Percentiles rank a stretch among this genome's conserved stretches.
phyloP scores from a whole-genome alignment of 805 yeast species.

The Metschnikowia cerradonensis region DNA sequence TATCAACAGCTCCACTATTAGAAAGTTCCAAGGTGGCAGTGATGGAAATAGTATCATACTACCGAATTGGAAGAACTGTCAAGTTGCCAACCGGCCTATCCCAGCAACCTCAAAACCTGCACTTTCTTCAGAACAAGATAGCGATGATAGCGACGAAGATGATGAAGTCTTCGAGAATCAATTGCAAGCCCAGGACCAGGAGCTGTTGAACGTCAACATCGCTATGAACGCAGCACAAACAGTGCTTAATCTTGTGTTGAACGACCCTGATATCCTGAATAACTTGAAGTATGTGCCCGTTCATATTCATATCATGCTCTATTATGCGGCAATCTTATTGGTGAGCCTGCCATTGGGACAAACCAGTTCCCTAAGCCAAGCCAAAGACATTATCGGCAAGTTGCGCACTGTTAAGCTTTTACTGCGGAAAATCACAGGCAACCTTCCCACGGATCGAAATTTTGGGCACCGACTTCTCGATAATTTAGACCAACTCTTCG shows the following conservation, averaged over 20 bases:
- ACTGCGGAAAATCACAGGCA: slow-evolving; percentile 38
- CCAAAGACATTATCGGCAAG: slow-evolving; percentile 29
- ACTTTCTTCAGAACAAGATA: slow-evolving; percentile 7
- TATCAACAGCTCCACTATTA: slow-evolving; percentile 51
- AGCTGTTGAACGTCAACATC: slow-evolving; percentile 40
- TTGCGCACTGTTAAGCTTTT: slow-evolving; percentile 42
- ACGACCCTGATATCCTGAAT: slow-evolving; percentile 53
- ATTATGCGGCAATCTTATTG: slow-evolving; percentile 58
- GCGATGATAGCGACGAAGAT: slow-evolving; percentile 17
- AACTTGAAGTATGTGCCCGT: slow-evolving; percentile 63
- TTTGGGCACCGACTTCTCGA: slow-evolving; percentile 45
- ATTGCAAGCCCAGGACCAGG: slow-evolving; percentile 25
- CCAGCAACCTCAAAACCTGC: background rate
- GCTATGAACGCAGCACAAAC: slow-evolving; percentile 63
- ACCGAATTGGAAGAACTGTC: slow-evolving; percentile 30
- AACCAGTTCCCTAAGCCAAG: slow-evolving; percentile 14
- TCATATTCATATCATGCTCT: slow-evolving; percentile 69
- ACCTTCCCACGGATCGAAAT: slow-evolving; percentile 49
- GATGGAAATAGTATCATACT: slow-evolving; percentile 23
- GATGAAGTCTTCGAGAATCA: slow-evolving; percentile 21
- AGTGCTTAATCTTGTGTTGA: slow-evolving; percentile 53
- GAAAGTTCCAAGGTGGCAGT: slow-evolving; percentile 34
- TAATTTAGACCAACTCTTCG: slow-evolving; percentile 30
- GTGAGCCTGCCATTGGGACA: slow-evolving; percentile 42
- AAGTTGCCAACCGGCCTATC: background rate